Percentiles rank a stretch among this genome's conserved stretches.
These are phyloP conservation scores for Panicum miliaceum DNA, from an alignment of 176 grass and related monocot species.

Conservation along the genomic window DNA sequence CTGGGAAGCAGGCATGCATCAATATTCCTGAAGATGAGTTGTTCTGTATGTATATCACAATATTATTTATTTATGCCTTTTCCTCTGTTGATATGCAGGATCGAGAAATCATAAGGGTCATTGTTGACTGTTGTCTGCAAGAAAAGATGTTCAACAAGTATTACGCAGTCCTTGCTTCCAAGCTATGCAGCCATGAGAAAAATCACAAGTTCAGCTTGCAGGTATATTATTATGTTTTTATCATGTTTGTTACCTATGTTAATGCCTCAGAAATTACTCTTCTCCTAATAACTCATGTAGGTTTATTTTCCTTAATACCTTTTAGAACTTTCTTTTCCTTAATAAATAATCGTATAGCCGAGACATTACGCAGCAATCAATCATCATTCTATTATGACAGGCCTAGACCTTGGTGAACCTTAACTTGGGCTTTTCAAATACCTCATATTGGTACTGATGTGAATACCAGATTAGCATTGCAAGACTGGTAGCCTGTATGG, in stretches of 20 bases:
- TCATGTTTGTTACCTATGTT: constrained; percentile 8
- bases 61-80: constrained; percentile 32
- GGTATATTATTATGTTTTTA: constrained; percentile 42
- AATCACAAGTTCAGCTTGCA: constrained; percentile 97
- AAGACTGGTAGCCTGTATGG: background rate
- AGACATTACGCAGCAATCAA: background rate
- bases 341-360: background rate
- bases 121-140: constrained; percentile 96
- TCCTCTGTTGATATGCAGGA: constrained; percentile 55
- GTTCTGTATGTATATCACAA: constrained; percentile 23
- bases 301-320: constrained; percentile 1
- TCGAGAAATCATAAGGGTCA: constrained; percentile 88
- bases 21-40: background rate
- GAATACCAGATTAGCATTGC: background rate
- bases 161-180: constrained; percentile 77
- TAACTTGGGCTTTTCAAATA: background rate
- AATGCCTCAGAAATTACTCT: constrained; percentile 1
- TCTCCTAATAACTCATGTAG: background rate
- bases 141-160: constrained; percentile 99
- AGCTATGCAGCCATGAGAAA: constrained; percentile 90
- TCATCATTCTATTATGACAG: background rate
- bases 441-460: background rate
- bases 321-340: background rate
- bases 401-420: background rate
- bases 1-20: constrained; percentile 77